Percentiles rank a stretch among this genome's conserved stretches.
These are phyloP conservation scores for Coniochaeta ligniaria DNA, from an alignment of 2,329 filamentous ascomycete genomes.

Conservation along the genomic window DNA sequence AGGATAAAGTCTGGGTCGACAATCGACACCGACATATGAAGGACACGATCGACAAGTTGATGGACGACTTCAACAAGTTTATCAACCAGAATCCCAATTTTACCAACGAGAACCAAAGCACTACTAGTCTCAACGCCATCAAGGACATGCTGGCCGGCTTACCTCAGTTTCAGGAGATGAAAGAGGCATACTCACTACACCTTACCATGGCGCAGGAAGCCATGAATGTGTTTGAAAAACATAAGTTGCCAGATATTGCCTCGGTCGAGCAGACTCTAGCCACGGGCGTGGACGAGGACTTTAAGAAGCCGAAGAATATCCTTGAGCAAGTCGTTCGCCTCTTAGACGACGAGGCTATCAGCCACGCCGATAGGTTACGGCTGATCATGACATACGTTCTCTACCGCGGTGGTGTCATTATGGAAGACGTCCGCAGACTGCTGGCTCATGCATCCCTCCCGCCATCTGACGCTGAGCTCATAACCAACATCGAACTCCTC, in stretches of 20 bases:
- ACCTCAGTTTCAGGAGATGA: constrained; percentile 91
- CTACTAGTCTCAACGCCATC: constrained; percentile 79
- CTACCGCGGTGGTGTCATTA: constrained; percentile 77
- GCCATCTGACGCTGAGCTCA: constrained; percentile 61
- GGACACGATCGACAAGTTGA: constrained; percentile 89
- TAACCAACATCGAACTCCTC: constrained; percentile 74
- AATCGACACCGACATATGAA: constrained; percentile 97
- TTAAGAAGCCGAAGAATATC: constrained; percentile 82
- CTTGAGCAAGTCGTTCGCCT: constrained; percentile 78
- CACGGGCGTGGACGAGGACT: constrained; percentile 89
- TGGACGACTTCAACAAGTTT: constrained; percentile 88
- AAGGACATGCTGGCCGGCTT: constrained; percentile 95
- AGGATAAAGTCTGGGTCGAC: constrained; percentile 91
- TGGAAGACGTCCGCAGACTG: constrained; percentile 77
- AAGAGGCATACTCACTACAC: constrained; percentile 90
- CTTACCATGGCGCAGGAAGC: constrained; percentile 95
- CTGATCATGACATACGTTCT: constrained; percentile 81
- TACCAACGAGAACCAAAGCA: constrained; percentile 62
- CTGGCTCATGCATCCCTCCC: constrained; percentile 77
- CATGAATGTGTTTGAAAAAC: constrained; percentile 84
- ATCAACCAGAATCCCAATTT: constrained; percentile 89
- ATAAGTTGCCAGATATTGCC: constrained; percentile 81
- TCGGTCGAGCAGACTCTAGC: constrained; percentile 85
- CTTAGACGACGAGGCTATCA: constrained; percentile 76
- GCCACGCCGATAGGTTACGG: constrained; percentile 68